These are phyloP conservation scores for Xylariomycetidae sp. DNA, from an alignment of 2,329 filamentous ascomycete species.

Conservation along the genomic window DNA sequence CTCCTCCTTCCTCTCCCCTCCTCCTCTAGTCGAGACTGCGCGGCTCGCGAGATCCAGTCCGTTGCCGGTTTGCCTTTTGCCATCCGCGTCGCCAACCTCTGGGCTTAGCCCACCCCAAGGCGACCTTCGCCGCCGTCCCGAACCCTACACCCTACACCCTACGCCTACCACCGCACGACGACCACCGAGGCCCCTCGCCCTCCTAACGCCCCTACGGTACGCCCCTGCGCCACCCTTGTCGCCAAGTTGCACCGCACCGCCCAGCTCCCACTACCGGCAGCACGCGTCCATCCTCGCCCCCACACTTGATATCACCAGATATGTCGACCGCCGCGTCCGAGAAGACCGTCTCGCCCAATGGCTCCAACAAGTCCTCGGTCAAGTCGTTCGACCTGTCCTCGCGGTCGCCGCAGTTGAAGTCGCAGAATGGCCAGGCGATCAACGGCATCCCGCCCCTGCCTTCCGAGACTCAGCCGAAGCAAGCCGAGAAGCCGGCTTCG, in stretches of 20 bases:
- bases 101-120: constrained; percentile 29
- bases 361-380: constrained; percentile 27
- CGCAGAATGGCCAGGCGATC: constrained; percentile 24
- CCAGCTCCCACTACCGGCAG: constrained; percentile 9
- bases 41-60: constrained; percentile 4
- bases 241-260: constrained; percentile 20
- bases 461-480: constrained; percentile 31
- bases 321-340: constrained; percentile 28
- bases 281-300: constrained; percentile 6
- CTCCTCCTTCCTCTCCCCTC: constrained; percentile 3
- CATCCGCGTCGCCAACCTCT: constrained; percentile 22
- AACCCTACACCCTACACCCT: constrained; percentile 8
- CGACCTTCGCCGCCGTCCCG: constrained; percentile 25
- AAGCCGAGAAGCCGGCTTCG: constrained; percentile 45
- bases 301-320: constrained; percentile 10
- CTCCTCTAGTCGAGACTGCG: constrained; percentile 4
- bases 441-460: constrained; percentile 21
- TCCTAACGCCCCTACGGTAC: constrained; percentile 3
- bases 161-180: constrained; percentile 11
- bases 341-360: constrained; percentile 24
- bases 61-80: constrained; percentile 24
- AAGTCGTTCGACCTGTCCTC: constrained; percentile 25
- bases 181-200: constrained; percentile 6
- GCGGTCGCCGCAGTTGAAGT: constrained; percentile 23
- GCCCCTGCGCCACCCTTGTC: constrained; percentile 16